Evolutionary conservation across 163 green algal genomes (phyloP), one percentile per base, ranked within the genome.

Genomic region (Chlorella variabilis): DNA sequence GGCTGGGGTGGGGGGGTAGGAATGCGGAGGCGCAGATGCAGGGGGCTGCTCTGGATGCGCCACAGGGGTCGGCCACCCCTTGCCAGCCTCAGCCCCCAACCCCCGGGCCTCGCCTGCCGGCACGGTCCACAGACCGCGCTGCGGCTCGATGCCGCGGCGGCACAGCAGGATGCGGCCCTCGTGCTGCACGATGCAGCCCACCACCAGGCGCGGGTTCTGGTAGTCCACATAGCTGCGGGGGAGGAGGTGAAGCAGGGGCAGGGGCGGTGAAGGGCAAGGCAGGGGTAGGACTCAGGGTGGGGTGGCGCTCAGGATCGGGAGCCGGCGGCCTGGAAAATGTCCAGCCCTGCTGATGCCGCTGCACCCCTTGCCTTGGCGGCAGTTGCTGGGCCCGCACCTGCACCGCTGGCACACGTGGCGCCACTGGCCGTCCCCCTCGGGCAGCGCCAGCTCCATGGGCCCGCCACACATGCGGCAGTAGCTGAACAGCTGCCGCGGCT

Each of bases 101-200:
- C 25, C 2, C 4, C 27, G 7, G 27, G 3, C 39, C 67, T 2
- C 49, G 67, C 71, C 95, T 23, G 95, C 95, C 20, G 95, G 95
- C 6, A 98, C 31, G 0, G 95, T 98, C 95, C 95, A 98, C 45
- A 92, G 67, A 3, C 94, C 91, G 21, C 78, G 87, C 85, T 94
- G 96, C 5, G 95, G 95, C 80, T 97, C 89, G 65, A 98, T 98
- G n/a, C 83, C 94, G 11, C 89, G 90, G 74, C 85, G 88, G 81
- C 91, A 96, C 49, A 98, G 84, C 68, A 98, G 87, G 18, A 98
- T 84, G 71, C 90, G 86, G 36, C 90, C 92, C 29, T 95, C 80
- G 68, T 97, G 91, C 86, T 96, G 91, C n/a, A 96, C 89, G 20
- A 98, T 91, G 79, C 87, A 94, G 13, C 95, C 95, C 20, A 98